A percentile compares a stretch with the other conserved stretches of the same genome.
phyloP scores from a whole-genome alignment of 176 grass and related monocot genomes.

The Raddia distichophylla region DNA sequence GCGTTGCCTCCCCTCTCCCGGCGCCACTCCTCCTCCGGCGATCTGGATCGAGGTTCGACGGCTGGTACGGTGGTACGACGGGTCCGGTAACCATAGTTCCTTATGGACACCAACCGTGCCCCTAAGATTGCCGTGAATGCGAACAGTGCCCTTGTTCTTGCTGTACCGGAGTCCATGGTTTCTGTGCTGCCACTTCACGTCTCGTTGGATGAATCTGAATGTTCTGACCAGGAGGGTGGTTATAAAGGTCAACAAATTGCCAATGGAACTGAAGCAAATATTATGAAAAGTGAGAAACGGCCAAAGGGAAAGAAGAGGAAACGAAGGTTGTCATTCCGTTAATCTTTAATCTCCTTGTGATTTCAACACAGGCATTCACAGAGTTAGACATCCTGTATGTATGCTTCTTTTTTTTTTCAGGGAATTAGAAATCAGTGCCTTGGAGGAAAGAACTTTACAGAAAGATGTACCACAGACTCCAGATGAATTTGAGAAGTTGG shows the following conservation, averaged over 20 bases:
- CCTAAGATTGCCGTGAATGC: conserved; percentile 33
- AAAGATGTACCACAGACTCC: conserved; percentile 71
- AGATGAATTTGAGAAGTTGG: conserved; percentile 96
- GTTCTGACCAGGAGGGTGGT: conserved; percentile 71
- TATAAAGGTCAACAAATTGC: conserved; percentile 35
- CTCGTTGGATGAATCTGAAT: conserved; percentile 70
- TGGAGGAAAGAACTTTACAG: conserved; percentile 80
- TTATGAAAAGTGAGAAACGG: conserved; percentile 63
- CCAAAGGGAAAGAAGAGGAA: conserved; percentile 77
- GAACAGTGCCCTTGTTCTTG: conserved; percentile 44
- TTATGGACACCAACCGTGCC: conserved; percentile 33
- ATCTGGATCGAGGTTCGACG: no score
- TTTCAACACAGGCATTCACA: conserved; percentile 11
- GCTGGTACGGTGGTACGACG: no score
- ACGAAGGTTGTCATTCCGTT: conserved; percentile 61
- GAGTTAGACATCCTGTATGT: conserved; percentile 11
- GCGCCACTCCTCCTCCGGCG: no score
- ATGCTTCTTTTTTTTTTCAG: conserved; percentile 40
- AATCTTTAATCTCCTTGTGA: conserved; percentile 10
- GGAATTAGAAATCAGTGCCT: conserved; percentile 88
- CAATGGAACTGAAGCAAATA: conserved; percentile 41
- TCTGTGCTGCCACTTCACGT: conserved; percentile 77
- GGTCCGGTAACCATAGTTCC: neutral
- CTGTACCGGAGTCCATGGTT: conserved; percentile 43
- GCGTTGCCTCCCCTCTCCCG: no score